Base-by-base conservation (phyloP, 2,329 filamentous ascomycete genomes). In the Esteya vermicola region DNA sequence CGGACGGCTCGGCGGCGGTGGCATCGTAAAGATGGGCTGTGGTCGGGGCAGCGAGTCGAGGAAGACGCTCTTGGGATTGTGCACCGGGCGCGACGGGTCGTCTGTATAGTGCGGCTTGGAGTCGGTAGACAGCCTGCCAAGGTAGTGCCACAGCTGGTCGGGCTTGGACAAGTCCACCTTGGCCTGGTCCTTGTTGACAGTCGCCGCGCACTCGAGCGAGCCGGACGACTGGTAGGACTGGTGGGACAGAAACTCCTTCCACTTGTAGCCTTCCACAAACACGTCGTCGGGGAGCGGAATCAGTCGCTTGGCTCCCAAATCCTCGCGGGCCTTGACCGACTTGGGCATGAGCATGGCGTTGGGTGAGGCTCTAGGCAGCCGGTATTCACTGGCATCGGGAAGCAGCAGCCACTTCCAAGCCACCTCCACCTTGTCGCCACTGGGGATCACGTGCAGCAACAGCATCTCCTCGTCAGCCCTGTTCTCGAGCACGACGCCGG, bases 51-150 rank as follows among this genome's bases (percentile, higher is more conserved):
- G 63, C 3, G 79, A 78, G 34, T 85, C 79, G 54, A 86, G 57
- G 57, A 81, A 88, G 54, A 81, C 82, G 48, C 76, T 78, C 58
- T 72, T 78, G 3, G 68, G 62, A 44, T 85, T 84, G 57, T 85
- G 70, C 34, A 63, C 63, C n/a, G 60, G 67, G 12, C 59, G 67
- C 9, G 52, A 47, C 33, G 71, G 74, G 59, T 93, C 78, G 51
- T 91, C 83, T 5, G 88, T 93, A 60, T 91, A 98, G 56, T 93
- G 85, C 21, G 86, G 80, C 57, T 80, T 86, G 40, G 85, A 82
- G 53, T 96, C 89, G 7, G 89, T 95, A 19, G 89, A 96, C 18
- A 72, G 74, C 55, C 76, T 76, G 25, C 85, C 85, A 44, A 98
- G 69, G 56, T 95, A 96, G 61, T 85, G 74, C 85, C 88, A 96